A percentile compares a stretch with the other conserved stretches of the same genome.
Conservation (phyloP, 2,329 filamentous ascomycete genomes). For the Tetracladium maxilliforme region DNA sequence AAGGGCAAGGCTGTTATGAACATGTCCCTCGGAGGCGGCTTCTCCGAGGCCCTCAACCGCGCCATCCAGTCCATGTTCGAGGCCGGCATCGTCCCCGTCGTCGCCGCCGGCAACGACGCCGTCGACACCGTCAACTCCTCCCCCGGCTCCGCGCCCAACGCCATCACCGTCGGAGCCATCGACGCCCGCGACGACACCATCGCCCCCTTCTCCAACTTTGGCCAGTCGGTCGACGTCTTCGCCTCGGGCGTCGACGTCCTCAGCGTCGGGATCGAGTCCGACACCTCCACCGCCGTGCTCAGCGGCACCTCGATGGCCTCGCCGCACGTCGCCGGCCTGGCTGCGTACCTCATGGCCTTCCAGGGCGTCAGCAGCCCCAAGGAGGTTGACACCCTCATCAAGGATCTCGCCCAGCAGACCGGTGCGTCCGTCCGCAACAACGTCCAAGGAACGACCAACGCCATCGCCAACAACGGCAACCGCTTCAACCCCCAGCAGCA, state of each 20-base stretch:
- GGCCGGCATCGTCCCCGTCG: conserved; percentile 39
- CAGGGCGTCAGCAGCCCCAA: conserved; percentile 30
- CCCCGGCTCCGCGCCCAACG: conserved; percentile 37
- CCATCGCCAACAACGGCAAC: conserved; percentile 42
- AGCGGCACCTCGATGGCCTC: conserved; percentile 42
- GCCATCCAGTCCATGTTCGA: conserved; percentile 33
- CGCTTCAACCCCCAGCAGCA: not conserved
- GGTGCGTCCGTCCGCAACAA: conserved; percentile 28
- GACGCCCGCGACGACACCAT: conserved; percentile 30
- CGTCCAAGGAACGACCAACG: conserved; percentile 24
- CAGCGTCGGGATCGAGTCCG: conserved; percentile 33
- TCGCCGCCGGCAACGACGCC: conserved; percentile 43
- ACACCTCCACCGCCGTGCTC: conserved; percentile 27
- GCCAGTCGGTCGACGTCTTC: conserved; percentile 34
- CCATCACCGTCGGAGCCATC: conserved; percentile 45
- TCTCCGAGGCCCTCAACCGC: conserved; percentile 34
- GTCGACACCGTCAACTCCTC: conserved; percentile 31
- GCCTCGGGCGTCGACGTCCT: conserved; percentile 38
- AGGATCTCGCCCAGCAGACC: conserved; percentile 31
- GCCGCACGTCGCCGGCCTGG: conserved; percentile 53
- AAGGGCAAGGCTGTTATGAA: conserved; percentile 44
- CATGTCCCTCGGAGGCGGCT: conserved; percentile 42
- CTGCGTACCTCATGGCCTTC: conserved; percentile 49
- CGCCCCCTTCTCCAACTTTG: conserved; percentile 45
- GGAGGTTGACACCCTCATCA: conserved; percentile 30